Evolutionary conservation across 2,329 filamentous ascomycete species (phyloP).

Genomic region (Fusarium illudens): DNA sequence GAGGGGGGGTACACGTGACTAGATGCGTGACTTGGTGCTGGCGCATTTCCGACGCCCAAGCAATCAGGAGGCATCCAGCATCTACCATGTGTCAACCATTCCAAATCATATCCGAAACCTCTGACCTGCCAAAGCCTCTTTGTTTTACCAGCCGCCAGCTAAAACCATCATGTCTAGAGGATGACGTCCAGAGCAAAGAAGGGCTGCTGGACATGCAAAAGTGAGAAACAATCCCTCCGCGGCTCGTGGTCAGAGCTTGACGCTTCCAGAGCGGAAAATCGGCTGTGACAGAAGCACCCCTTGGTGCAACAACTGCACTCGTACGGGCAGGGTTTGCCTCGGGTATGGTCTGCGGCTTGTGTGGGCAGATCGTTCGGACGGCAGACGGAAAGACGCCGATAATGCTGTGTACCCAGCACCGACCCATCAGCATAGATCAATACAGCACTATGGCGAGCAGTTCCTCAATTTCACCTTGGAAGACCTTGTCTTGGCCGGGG

Average conservation of each 20-base stretch:
- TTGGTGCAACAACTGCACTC: not conserved
- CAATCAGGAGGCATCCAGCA: not conserved
- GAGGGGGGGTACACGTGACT: not conserved
- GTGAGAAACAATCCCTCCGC: not conserved
- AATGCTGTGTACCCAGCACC: not conserved
- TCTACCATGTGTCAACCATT: not conserved
- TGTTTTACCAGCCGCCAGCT: not conserved
- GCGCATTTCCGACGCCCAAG: not conserved
- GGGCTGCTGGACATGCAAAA: not conserved
- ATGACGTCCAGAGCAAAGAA: not conserved
- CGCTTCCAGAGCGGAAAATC: not conserved
- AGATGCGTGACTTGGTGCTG: not conserved
- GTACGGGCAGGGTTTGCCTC: not conserved
- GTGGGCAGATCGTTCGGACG: not conserved
- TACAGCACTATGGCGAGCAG: not conserved
- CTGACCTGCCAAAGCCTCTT: no score
- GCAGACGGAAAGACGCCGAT: not conserved
- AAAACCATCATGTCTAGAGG: not conserved
- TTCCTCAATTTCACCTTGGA: not conserved
- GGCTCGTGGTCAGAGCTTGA: not conserved
- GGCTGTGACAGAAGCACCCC: not conserved
- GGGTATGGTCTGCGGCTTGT: not conserved
- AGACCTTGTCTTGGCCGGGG: conserved; percentile 1
- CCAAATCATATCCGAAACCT: not conserved
- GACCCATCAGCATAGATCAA: not conserved